Percentiles rank a stretch among this genome's conserved stretches.
Evolutionary conservation across 192 early-diverging fungal species (phyloP).

Genomic region (Podila horticola): DNA sequence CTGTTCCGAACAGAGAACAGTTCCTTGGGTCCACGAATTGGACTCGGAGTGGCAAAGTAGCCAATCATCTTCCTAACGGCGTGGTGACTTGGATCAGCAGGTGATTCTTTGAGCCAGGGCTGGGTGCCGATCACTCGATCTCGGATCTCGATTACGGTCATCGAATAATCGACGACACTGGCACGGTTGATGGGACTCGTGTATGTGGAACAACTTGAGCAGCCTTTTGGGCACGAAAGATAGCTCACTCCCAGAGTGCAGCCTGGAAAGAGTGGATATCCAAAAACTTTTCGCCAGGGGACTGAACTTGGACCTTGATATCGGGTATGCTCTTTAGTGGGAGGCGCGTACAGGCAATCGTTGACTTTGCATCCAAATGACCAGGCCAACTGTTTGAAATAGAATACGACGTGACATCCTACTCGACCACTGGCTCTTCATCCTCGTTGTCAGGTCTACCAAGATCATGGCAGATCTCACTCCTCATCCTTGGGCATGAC

Average conservation of each 20-base stretch:
- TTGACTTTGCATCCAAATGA: slow-evolving; percentile 2
- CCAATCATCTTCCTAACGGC: background rate
- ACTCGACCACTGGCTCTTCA: background rate
- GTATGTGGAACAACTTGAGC: background rate
- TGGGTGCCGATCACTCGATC: slow-evolving; percentile 13
- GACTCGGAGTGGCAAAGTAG: slow-evolving; percentile 10
- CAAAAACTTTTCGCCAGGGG: background rate
- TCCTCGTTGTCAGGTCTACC: background rate
- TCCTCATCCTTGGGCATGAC: no score
- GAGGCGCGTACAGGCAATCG: slow-evolving; percentile 10
- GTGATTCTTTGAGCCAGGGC: background rate
- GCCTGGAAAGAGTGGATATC: slow-evolving; percentile 5
- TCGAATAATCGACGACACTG: background rate
- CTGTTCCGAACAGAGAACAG: slow-evolving; percentile 14
- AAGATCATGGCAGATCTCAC: background rate
- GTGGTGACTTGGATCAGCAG: background rate
- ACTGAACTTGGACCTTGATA: background rate
- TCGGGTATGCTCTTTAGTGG: slow-evolving; percentile 9
- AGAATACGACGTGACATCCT: slow-evolving; percentile 2
- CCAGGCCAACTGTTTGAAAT: slow-evolving; percentile 8
- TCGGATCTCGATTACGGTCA: slow-evolving; percentile 10
- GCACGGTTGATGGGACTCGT: background rate
- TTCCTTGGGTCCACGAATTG: slow-evolving; percentile 6
- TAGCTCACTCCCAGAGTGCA: slow-evolving; percentile 7
- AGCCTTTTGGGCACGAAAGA: slow-evolving; percentile 10